Conservation (phyloP, 2,329 filamentous ascomycete genomes). For the Fragosphaeria purpurea region DNA sequence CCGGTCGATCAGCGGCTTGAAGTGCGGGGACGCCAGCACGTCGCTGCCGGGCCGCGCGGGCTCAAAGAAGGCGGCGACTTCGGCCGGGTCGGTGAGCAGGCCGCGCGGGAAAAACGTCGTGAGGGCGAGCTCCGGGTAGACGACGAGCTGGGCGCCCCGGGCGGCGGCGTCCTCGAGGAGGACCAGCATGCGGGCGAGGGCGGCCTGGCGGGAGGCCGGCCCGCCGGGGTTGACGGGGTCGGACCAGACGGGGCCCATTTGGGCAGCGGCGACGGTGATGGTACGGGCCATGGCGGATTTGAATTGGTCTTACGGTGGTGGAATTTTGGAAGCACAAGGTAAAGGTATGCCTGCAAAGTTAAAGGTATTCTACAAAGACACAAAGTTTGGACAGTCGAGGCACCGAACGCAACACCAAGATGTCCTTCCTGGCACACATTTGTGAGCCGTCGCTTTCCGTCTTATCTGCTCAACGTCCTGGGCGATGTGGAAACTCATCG, state of each 20-base stretch:
- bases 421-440: too few species aligned
- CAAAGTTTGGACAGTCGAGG: too few species aligned
- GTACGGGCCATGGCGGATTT: constrained; percentile 5
- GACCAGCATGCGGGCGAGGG: constrained; percentile 36
- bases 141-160: constrained; percentile 36
- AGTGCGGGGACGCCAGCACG: constrained; percentile 29
- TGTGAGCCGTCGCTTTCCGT: too few species aligned
- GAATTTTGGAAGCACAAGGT: too few species aligned
- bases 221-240: constrained; percentile 13
- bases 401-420: too few species aligned
- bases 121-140: constrained; percentile 45
- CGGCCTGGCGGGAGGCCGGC: constrained; percentile 29
- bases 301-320: too few species aligned
- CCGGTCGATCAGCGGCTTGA: constrained; percentile 37
- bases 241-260: constrained; percentile 37
- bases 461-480: too few species aligned
- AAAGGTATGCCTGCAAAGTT: too few species aligned
- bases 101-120: constrained; percentile 48
- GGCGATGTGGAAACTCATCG: too few species aligned
- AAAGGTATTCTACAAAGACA: too few species aligned
- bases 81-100: constrained; percentile 32
- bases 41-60: constrained; percentile 24
- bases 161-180: constrained; percentile 36
- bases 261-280: constrained; percentile 38
- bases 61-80: constrained; percentile 40